Evolutionary conservation across 257 asterid species (phyloP).

Genomic region (Misopates orontium): DNA sequence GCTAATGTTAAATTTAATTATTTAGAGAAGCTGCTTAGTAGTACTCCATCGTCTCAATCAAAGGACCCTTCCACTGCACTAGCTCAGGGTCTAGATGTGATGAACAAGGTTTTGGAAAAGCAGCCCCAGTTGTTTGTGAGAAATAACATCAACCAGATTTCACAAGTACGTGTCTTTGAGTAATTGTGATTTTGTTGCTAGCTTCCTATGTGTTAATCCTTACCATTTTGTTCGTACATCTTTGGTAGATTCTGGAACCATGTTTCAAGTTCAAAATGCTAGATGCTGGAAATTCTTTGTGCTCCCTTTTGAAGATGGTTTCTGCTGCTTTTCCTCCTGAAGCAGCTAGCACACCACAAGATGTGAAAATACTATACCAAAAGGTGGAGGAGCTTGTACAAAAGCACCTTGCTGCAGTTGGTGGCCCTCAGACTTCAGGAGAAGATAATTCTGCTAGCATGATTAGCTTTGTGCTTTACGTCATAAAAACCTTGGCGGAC

Average conservation of each 20-base stretch:
- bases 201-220: conserved; percentile 22
- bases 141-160: conserved; percentile 85
- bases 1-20: conserved; percentile 98
- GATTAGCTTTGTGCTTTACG: conserved; percentile 92
- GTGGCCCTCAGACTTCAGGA: conserved; percentile 83
- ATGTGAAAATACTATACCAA: conserved; percentile 85
- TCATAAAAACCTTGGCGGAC: conserved; percentile 80
- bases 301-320: conserved; percentile 92
- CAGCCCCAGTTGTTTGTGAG: conserved; percentile 96
- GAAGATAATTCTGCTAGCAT: conserved; percentile 92
- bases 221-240: conserved; percentile 15
- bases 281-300: conserved; percentile 93
- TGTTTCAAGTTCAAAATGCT: conserved; percentile 98
- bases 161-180: conserved; percentile 62
- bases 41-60: conserved; percentile 96
- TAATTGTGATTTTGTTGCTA: conserved; percentile 28
- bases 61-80: conserved; percentile 98
- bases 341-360: conserved; percentile 70
- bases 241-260: conserved; percentile 90
- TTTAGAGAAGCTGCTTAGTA: conserved; percentile 92
- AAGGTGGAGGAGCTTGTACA: conserved; percentile 96
- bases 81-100: conserved; percentile 97
- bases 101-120: conserved; percentile 97
- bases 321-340: conserved; percentile 94
- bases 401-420: conserved; percentile 91